A percentile compares a stretch with the other conserved stretches of the same genome.
These are phyloP conservation scores for Fusarium poae DNA, from an alignment of 2,329 filamentous ascomycete genomes.

Conservation along the genomic window DNA sequence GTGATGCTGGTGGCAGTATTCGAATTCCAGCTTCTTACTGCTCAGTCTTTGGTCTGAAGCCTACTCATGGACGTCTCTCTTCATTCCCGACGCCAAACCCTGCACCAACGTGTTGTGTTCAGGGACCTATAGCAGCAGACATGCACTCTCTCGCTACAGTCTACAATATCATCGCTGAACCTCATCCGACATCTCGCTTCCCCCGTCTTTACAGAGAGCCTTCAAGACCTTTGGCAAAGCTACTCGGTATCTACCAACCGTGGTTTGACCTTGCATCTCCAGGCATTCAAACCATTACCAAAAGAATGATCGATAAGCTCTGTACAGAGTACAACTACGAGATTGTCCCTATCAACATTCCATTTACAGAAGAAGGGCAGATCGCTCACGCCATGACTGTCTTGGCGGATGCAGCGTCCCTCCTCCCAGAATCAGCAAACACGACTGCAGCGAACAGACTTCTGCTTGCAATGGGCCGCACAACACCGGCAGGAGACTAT, in stretches of 20 bases:
- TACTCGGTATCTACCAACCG: conserved; percentile 71
- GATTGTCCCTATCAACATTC: conserved; percentile 68
- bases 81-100: conserved; percentile 69
- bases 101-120: conserved; percentile 72
- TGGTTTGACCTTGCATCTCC: conserved; percentile 69
- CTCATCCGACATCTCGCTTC: conserved; percentile 71
- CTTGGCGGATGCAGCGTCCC: conserved; percentile 69
- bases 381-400: conserved; percentile 82
- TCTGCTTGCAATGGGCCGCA: conserved; percentile 73
- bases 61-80: conserved; percentile 76
- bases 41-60: conserved; percentile 80
- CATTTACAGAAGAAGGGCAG: conserved; percentile 72
- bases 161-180: conserved; percentile 73
- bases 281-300: conserved; percentile 57
- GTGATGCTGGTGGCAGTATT: conserved; percentile 80
- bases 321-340: conserved; percentile 65
- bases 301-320: conserved; percentile 64
- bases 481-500: conserved; percentile 75
- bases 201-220: conserved; percentile 53
- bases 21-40: conserved; percentile 80
- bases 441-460: conserved; percentile 74
- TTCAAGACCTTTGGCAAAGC: conserved; percentile 53
- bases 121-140: conserved; percentile 76
- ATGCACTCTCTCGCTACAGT: conserved; percentile 74
- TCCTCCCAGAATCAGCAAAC: conserved; percentile 61